These are phyloP conservation scores for Meripilus lineatus DNA, from an alignment of 1,284 basidiomycete species.

Conservation along the genomic window DNA sequence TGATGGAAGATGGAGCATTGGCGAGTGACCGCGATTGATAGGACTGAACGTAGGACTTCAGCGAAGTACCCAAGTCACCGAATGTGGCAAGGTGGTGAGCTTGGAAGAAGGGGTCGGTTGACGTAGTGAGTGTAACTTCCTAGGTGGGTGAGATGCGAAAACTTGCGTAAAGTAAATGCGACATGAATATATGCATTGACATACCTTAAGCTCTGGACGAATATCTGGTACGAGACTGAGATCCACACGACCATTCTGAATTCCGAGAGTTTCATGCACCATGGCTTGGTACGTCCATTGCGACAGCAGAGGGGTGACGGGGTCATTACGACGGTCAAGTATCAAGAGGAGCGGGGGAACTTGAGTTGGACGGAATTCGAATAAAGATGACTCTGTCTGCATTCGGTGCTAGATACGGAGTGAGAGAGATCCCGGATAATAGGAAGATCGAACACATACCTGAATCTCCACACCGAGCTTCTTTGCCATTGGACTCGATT, in stretches of 20 bases:
- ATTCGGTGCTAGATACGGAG: constrained; percentile 56
- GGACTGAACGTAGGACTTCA: constrained; percentile 92
- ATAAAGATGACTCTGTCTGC: constrained; percentile 66
- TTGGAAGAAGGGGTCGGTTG: constrained; percentile 94
- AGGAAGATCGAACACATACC: constrained; percentile 37
- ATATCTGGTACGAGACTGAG: constrained; percentile 85
- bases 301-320: constrained; percentile 94
- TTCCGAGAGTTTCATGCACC: constrained; percentile 95
- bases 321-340: constrained; percentile 92
- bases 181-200: constrained; percentile 30
- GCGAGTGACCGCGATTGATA: constrained; percentile 87
- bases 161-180: neutral
- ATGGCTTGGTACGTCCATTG: constrained; percentile 99
- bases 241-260: constrained; percentile 92
- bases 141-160: constrained; percentile 29
- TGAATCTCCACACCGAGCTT: constrained; percentile 86
- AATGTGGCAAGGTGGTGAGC: constrained; percentile 92
- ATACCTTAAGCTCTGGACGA: constrained; percentile 77
- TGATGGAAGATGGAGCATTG: constrained; percentile 78
- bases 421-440: neutral
- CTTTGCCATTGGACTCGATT: constrained; percentile 89
- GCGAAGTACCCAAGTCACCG: constrained; percentile 91
- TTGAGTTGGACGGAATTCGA: constrained; percentile 76
- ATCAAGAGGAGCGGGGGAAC: constrained; percentile 72
- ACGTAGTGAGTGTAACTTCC: constrained; percentile 93